These are phyloP conservation scores for Ilyonectria destructans DNA, from an alignment of 2,329 filamentous ascomycete species.

Conservation along the genomic window DNA sequence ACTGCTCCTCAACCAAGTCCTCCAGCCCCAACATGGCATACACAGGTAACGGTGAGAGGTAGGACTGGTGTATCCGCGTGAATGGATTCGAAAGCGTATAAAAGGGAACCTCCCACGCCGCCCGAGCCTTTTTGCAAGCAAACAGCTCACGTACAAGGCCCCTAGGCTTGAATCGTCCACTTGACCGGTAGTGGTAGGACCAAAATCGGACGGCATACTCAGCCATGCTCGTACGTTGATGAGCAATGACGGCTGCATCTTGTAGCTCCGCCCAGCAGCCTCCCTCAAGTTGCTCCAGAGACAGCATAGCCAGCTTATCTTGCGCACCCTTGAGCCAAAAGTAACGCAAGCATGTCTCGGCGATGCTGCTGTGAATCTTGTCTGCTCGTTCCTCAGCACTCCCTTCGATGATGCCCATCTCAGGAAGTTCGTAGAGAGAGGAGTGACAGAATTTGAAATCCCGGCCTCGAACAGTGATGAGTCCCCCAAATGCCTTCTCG, in stretches of 20 bases:
- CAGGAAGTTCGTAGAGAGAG: neutral
- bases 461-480: neutral
- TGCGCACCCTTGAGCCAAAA: neutral
- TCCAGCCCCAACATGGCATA: neutral
- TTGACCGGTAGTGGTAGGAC: slow-evolving; percentile 11
- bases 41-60: slow-evolving; percentile 3
- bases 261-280: neutral
- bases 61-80: slow-evolving; percentile 1
- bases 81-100: slow-evolving; percentile 16
- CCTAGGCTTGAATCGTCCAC: neutral
- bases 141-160: neutral
- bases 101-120: neutral
- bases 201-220: slow-evolving; percentile 13
- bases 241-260: neutral
- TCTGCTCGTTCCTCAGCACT: neutral
- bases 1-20: slow-evolving; percentile 3
- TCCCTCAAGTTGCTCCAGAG: neutral
- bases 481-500: neutral
- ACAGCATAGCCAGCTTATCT: neutral
- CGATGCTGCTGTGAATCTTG: neutral
- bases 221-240: neutral
- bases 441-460: slow-evolving; percentile 1
- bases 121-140: no score
- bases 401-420: neutral
- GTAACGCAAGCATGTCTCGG: slow-evolving; percentile 9